Evolutionary conservation across 208 protist genomes (phyloP).

Genomic region (Hexamita inflata): DNA sequence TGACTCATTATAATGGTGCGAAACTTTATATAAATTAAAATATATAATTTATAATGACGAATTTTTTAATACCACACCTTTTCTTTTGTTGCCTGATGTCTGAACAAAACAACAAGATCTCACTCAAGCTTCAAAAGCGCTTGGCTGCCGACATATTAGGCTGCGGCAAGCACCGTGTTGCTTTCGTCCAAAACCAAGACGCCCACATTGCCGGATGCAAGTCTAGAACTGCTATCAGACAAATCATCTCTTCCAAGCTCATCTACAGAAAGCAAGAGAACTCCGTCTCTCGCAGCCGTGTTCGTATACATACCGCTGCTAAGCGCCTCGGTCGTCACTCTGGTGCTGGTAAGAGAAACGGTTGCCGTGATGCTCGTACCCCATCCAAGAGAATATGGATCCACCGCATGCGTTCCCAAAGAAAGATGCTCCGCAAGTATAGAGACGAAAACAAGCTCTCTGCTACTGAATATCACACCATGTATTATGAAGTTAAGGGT

Average conservation of each 20-base stretch:
- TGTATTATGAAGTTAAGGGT: slow-evolving; percentile 69
- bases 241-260: slow-evolving; percentile 72
- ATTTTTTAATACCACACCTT: too few relatives aligned
- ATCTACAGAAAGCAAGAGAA: slow-evolving; percentile 82
- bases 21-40: too few relatives aligned
- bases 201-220: slow-evolving; percentile 83
- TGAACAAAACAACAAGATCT: not conserved
- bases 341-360: slow-evolving; percentile 76
- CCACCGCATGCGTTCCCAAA: slow-evolving; percentile 80
- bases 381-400: slow-evolving; percentile 90
- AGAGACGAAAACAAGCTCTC: slow-evolving; percentile 89
- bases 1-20: too few relatives aligned
- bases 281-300: slow-evolving; percentile 77
- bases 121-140: slow-evolving; percentile 75
- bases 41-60: too few relatives aligned
- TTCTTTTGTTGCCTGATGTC: too few relatives aligned
- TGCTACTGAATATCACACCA: slow-evolving; percentile 63
- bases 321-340: slow-evolving; percentile 71
- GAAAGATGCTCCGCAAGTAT: slow-evolving; percentile 86
- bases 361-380: slow-evolving; percentile 85
- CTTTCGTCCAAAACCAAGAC: slow-evolving; percentile 78
- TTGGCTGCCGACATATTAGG: slow-evolving; percentile 86
- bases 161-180: slow-evolving; percentile 79
- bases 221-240: slow-evolving; percentile 60
- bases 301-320: slow-evolving; percentile 61